Conservation (phyloP, 176 grass and related monocot genomes). For the Thinopyrum elongatum region DNA sequence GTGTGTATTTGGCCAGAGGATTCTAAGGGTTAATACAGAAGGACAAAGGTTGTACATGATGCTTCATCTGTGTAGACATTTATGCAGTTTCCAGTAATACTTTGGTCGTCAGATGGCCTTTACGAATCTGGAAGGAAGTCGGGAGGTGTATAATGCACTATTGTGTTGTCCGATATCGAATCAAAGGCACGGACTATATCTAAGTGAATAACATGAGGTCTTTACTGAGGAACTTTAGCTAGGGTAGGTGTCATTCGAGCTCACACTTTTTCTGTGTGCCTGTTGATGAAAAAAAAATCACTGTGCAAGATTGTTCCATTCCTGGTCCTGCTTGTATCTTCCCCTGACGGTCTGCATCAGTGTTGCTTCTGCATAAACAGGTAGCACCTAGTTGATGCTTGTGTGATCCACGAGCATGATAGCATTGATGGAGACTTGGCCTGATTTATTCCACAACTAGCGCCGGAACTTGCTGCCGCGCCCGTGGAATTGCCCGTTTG, state of each 20-base stretch:
- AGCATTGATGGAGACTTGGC: neutral
- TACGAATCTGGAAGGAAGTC: neutral
- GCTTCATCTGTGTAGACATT: neutral
- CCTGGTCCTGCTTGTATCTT: neutral
- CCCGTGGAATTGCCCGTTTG: no score
- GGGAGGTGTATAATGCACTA: neutral
- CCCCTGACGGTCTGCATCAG: neutral
- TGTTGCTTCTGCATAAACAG: neutral
- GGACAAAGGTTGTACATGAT: neutral
- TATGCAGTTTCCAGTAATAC: neutral
- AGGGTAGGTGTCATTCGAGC: slow-evolving; percentile 31
- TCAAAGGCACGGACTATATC: neutral
- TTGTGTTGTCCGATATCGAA: neutral
- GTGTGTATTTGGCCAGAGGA: neutral
- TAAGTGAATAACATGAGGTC: neutral
- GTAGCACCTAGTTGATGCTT: neutral
- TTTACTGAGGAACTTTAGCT: slow-evolving; percentile 38
- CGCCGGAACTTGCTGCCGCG: no score
- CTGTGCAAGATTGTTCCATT: slow-evolving; percentile 26
- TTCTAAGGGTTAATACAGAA: neutral
- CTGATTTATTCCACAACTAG: neutral
- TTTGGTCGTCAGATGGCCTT: neutral
- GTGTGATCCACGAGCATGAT: slow-evolving; percentile 1
- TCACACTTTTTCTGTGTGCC: neutral
- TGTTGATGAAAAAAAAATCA: neutral